Percentiles rank a stretch among this genome's conserved stretches.
These are phyloP conservation scores for Teratosphaeria nubilosa DNA, from an alignment of 2,329 filamentous ascomycete genomes.

Conservation along the genomic window DNA sequence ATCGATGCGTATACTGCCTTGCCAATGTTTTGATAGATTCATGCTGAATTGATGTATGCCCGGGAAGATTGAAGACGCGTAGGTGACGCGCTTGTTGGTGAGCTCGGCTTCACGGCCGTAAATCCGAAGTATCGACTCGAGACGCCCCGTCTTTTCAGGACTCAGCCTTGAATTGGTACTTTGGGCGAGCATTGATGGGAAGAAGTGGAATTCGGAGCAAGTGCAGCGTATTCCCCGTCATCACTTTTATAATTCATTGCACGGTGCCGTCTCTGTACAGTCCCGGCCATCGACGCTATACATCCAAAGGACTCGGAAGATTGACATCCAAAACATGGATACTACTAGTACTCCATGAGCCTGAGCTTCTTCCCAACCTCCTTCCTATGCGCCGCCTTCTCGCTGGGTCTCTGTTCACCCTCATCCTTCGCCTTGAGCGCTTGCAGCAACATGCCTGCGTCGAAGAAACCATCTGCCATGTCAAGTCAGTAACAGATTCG, in stretches of 20 bases:
- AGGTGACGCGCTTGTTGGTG: background rate
- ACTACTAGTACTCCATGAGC: slow-evolving; percentile 53
- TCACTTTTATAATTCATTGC: background rate
- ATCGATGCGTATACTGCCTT: background rate
- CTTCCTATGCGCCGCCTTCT: slow-evolving; percentile 51
- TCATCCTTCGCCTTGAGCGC: slow-evolving; percentile 65
- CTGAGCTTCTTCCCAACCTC: slow-evolving; percentile 67
- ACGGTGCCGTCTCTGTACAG: background rate
- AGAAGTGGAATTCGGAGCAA: no score
- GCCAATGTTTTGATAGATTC: background rate
- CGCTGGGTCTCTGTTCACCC: slow-evolving; percentile 38
- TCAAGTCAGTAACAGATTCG: background rate
- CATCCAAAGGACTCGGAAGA: background rate
- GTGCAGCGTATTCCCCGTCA: no score
- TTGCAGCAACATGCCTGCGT: slow-evolving; percentile 87
- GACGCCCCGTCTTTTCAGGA: no score
- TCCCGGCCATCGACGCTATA: background rate
- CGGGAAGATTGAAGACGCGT: background rate
- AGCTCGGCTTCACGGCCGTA: background rate
- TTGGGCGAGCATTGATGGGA: background rate
- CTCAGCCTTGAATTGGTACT: background rate
- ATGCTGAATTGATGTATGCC: background rate
- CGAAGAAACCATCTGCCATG: slow-evolving; percentile 80
- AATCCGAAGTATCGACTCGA: background rate
- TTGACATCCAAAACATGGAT: background rate